Base-by-base conservation (phyloP, 225 moss, liverwort and hornwort genomes). In the Thuidium tamariscinum region DNA sequence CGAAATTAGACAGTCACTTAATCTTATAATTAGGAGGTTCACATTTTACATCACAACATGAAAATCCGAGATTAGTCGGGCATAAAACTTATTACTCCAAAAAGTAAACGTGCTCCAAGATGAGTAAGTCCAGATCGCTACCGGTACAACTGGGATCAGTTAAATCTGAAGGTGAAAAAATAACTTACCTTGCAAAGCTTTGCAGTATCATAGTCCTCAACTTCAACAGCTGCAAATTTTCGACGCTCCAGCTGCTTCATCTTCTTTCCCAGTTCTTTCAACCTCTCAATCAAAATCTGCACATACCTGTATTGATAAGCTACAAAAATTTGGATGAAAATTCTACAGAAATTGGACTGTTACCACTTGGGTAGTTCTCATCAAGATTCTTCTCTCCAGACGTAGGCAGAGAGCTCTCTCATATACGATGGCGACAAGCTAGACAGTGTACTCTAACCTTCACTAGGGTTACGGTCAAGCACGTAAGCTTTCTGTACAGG, bases 191-290 rank as follows among this genome's bases (percentile, higher is more conserved):
- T 97, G 93, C 96, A 96, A 80, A 90, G 89, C 91, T 98, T 98
- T 81, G 98, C 98, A 83, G 93, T 93, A 88, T 97, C 98, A 88
- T 97, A 98, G 88, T 98, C 98, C 95, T 98, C 98, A 36, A 92
- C 91, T 84, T 98, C 95, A 83, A 97, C 95, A 79, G 98, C 98
- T 85, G 94, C 93, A 90, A 93, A 93, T 86, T 98, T 98, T 87
- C 93, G 94, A 85, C 94, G 89, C 94, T 98, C 98, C 57, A 98
- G 82, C 74, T 96, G 91, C 89, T 97, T 95, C 81, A 98, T 92
- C 85, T 94, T 95, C 90, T 94, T 95, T 86, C 98, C 98, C 88
- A 95, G 81, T 66, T 92, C 92, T 89, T 98, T 98, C 80, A 98
- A 84, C 81, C 89, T 98, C 82, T 98, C 96, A 89, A 97, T 95